Conservation (phyloP, 257 asterid species). For the Orobanche coerulescens region DNA sequence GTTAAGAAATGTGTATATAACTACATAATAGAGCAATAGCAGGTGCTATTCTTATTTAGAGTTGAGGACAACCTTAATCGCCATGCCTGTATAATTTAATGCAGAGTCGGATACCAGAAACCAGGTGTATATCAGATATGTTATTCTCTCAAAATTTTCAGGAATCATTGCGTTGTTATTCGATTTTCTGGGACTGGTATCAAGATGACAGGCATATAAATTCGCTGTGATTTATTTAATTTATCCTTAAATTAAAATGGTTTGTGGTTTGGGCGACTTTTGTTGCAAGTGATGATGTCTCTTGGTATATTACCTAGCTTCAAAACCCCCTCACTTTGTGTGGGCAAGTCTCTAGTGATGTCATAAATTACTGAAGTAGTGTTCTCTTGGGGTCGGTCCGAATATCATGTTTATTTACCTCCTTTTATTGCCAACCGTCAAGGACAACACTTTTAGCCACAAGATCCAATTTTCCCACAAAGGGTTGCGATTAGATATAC, state of each 20-base stretch:
- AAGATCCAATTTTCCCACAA: too few relatives aligned
- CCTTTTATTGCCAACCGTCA: too few relatives aligned
- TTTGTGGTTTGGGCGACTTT: neutral
- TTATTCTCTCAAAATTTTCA: neutral
- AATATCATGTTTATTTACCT: too few relatives aligned
- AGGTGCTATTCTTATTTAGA: neutral
- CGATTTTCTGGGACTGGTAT: too few relatives aligned
- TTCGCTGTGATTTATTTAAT: neutral
- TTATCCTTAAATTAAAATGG: neutral
- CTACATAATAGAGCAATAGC: neutral
- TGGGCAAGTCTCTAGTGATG: too few relatives aligned
- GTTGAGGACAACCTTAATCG: neutral
- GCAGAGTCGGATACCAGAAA: neutral
- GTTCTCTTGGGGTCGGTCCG: too few relatives aligned
- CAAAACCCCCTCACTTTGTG: too few relatives aligned
- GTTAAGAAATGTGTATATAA: neutral
- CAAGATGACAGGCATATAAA: too few relatives aligned
- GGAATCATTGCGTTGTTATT: neutral
- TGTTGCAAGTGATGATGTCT: neutral
- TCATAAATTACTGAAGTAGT: too few relatives aligned
- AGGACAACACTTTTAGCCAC: too few relatives aligned
- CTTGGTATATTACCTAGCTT: neutral
- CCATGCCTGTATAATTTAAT: slow-evolving; percentile 13
- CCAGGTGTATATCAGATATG: neutral
- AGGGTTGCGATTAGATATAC: too few relatives aligned